Evolutionary conservation across 1,284 basidiomycete species (phyloP), one percentile per base, ranked within the genome.

Genomic region (Apiotrichum sp.): DNA sequence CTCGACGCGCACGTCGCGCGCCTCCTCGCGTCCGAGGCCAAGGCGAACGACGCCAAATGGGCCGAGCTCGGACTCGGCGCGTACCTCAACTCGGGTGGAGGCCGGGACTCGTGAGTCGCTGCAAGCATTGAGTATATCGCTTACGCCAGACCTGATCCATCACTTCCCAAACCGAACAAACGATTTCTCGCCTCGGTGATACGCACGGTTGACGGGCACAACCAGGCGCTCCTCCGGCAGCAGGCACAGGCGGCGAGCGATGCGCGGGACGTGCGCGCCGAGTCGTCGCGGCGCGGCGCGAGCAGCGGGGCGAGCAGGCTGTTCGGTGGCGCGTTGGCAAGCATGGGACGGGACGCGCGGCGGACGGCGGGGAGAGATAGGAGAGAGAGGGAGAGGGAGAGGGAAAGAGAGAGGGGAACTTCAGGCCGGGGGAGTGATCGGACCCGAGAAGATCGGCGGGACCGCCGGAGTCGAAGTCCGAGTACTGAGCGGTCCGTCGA

Each of bases 131-230:
- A 22, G 22, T 22, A 29, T 29, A 29, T 29, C 31, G 42, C 73
- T 62, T 32, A 59, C 50, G 33, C 1, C 52, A 76, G 73, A n/a
- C 69, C 71, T 4, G 73, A 74, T 35, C 68, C 66, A 16, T 65
- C 65, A 66, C 85, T 82, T 1, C 89, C 88, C 0, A 84, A 82
- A 65, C 75, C 92, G n/a, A 95, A 95, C 78, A 96, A 93, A 70
- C 86, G 89, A 1, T 96, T 96, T 74, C 78, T 96, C 22, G 83
- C 85, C 0, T 86, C 86, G 31, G 89, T 96, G 58, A 92, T 96
- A 54, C 84, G 85, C 58, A 90, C 83, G 61, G 93, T 93, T 3
- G 91, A 93, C 68, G 90, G 92, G 55, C 93, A 96, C 71, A 96
- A 96, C 73, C 84, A 85, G 72, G 84, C 87, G 11, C 78, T 96